These are phyloP conservation scores for Mercurialis annua DNA, from an alignment of 345 rosid genomes.

Conservation along the genomic window DNA sequence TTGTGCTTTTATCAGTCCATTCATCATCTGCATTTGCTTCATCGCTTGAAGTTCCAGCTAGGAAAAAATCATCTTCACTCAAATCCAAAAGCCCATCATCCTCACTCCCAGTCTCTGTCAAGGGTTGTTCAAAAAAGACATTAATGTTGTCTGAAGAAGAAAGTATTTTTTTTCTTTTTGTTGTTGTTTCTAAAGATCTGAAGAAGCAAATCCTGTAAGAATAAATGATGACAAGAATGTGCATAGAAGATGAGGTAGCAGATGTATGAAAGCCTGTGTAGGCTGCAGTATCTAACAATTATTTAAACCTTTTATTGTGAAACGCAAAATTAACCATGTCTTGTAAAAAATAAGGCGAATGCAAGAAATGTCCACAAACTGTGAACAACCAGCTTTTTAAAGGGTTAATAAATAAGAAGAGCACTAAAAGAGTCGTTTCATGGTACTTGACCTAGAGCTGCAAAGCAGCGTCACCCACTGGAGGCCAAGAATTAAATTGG, in stretches of 20 bases:
- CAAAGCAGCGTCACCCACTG: background rate
- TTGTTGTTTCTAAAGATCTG: too few species aligned
- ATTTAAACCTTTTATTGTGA: background rate
- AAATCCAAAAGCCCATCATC: conserved; percentile 92
- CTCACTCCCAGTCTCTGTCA: conserved; percentile 97
- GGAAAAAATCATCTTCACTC: conserved; percentile 95
- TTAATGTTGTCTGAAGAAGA: background rate
- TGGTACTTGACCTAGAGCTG: background rate
- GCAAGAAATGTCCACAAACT: background rate
- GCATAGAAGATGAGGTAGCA: conserved; percentile 5
- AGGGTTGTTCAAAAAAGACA: conserved; percentile 7
- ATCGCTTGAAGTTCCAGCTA: conserved; percentile 88
- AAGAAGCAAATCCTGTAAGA: too few species aligned
- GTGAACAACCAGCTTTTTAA: background rate
- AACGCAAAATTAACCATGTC: background rate
- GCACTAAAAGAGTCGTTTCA: background rate
- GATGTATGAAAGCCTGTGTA: background rate
- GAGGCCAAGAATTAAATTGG: background rate
- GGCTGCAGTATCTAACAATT: background rate
- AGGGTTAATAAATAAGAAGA: background rate
- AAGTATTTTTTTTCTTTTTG: too few species aligned
- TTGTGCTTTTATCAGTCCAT: conserved; percentile 91
- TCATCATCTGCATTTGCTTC: conserved; percentile 99
- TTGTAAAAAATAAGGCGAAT: background rate
- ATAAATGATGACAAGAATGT: background rate